Percentiles rank a stretch among this genome's conserved stretches.
phyloP scores from a whole-genome alignment of 306 rosid genomes.

The Dalbergia cochinchinensis region DNA sequence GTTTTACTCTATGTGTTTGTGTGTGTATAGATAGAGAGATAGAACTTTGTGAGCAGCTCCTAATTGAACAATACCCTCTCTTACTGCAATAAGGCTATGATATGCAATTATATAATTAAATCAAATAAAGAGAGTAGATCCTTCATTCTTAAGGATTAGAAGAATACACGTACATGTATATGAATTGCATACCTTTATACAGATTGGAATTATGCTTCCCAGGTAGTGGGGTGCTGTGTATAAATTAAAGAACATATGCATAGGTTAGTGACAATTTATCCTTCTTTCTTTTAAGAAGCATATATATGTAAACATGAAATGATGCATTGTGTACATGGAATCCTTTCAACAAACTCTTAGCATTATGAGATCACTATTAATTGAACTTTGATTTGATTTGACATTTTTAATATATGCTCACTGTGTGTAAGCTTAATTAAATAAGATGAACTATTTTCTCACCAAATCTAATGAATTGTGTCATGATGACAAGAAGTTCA shows the following conservation, averaged over 20 bases:
- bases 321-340: not conserved
- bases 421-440: not conserved
- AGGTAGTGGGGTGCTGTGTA: constrained; percentile 94
- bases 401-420: constrained; percentile 3
- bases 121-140: constrained; percentile 21
- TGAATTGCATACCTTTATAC: constrained; percentile 75
- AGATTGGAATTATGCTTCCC: constrained; percentile 99
- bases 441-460: constrained; percentile 36
- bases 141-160: no score
- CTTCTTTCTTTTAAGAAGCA: constrained; percentile 39
- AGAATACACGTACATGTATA: not conserved
- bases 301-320: constrained; percentile 32
- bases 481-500: constrained; percentile 92
- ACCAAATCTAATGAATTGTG: constrained; percentile 92
- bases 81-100: constrained; percentile 93
- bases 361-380: constrained; percentile 3
- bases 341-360: not conserved
- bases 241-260: constrained; percentile 15
- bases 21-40: constrained; percentile 11
- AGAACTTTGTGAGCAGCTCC: constrained; percentile 86
- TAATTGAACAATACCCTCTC: constrained; percentile 97
- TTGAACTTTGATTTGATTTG: not conserved
- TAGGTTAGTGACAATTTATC: constrained; percentile 7
- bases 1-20: not conserved
- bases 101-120: constrained; percentile 58